These are phyloP conservation scores for Penicillium capsulatum DNA, from an alignment of 2,329 filamentous ascomycete genomes.

Conservation along the genomic window DNA sequence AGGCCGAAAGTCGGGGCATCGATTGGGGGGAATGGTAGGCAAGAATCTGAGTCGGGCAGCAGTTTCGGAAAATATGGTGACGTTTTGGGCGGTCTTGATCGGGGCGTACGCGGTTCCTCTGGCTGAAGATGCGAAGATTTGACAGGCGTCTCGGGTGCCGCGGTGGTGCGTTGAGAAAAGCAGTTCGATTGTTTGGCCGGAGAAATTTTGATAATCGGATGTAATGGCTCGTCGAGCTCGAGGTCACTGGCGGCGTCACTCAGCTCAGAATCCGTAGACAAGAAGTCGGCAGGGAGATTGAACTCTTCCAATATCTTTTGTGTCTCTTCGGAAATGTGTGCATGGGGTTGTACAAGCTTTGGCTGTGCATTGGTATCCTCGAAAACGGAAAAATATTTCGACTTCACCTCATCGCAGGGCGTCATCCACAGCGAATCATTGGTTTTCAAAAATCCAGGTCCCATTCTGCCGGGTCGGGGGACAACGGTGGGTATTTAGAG, in stretches of 20 bases:
- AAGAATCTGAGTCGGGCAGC: conserved; percentile 39
- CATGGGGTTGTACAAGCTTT: background rate
- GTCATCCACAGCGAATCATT: conserved; percentile 38
- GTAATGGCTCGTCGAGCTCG: conserved; percentile 4
- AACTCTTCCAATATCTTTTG: conserved; percentile 12
- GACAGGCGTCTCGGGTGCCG: conserved; percentile 1
- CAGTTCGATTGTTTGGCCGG: background rate
- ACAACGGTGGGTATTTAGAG: conserved; percentile 4
- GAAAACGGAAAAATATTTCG: conserved; percentile 30
- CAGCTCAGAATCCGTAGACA: conserved; percentile 34
- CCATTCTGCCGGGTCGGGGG: conserved; percentile 17
- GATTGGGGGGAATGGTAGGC: conserved; percentile 62
- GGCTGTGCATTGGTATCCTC: no score
- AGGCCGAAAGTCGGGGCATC: conserved; percentile 65
- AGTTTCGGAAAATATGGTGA: conserved; percentile 44
- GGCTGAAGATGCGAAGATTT: conserved; percentile 3
- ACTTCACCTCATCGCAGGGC: conserved; percentile 39
- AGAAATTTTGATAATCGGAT: background rate
- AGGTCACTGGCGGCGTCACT: conserved; percentile 35
- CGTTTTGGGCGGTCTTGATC: conserved; percentile 26
- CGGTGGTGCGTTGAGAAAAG: background rate
- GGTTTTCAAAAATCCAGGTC: conserved; percentile 36
- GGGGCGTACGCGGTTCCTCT: conserved; percentile 12
- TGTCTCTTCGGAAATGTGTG: conserved; percentile 14
- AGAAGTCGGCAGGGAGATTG: conserved; percentile 14